Conservation (phyloP, 331 rosid species). For the Quercus phellos region DNA sequence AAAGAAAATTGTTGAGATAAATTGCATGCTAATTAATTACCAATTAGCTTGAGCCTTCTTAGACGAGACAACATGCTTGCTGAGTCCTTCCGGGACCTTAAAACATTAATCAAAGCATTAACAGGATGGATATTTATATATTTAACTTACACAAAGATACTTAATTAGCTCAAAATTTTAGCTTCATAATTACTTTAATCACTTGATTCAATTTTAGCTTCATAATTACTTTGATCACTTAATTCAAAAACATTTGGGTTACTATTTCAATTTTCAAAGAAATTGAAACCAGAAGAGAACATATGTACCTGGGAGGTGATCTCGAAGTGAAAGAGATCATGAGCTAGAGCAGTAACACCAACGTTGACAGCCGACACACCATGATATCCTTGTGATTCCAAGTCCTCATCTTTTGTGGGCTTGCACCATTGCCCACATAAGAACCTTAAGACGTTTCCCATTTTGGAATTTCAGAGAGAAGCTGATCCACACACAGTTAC, state of each 20-base stretch:
- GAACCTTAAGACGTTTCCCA: constrained; percentile 64
- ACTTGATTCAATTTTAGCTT: neutral
- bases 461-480: constrained; percentile 6
- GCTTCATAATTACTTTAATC: neutral
- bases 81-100: constrained; percentile 82
- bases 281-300: neutral
- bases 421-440: constrained; percentile 44
- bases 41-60: constrained; percentile 90
- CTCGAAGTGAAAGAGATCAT: constrained; percentile 70
- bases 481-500: neutral
- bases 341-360: constrained; percentile 72
- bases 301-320: constrained; percentile 68
- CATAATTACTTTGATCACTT: too few species aligned
- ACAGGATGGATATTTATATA: neutral
- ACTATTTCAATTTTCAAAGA: neutral
- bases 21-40: constrained; percentile 21
- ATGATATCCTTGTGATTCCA: constrained; percentile 44
- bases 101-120: neutral
- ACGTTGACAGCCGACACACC: constrained; percentile 49
- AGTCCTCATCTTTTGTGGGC: constrained; percentile 46
- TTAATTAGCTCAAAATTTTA: constrained; percentile 1
- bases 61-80: constrained; percentile 69
- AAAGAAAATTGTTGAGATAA: neutral
- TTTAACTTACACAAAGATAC: neutral
- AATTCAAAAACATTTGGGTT: neutral